These are phyloP conservation scores for Aspergillus piperis DNA, from an alignment of 2,329 filamentous ascomycete genomes.

Conservation along the genomic window DNA sequence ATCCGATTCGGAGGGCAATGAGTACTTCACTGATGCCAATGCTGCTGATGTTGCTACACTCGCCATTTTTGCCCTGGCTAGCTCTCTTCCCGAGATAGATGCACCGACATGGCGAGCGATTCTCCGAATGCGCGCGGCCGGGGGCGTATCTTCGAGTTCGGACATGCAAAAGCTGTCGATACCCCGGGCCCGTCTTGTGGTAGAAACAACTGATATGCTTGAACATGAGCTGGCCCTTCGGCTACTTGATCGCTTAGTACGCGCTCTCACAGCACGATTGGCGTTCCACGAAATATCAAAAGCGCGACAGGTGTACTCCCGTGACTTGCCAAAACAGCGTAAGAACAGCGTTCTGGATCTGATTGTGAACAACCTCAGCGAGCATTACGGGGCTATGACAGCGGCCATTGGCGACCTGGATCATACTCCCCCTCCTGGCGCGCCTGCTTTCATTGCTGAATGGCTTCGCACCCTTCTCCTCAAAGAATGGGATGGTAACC, in stretches of 20 bases:
- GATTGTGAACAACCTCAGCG: conserved; percentile 38
- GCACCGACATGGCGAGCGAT: conserved; percentile 41
- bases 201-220: conserved; percentile 46
- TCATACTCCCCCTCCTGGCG: conserved; percentile 23
- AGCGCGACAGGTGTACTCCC: conserved; percentile 31
- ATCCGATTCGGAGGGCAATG: conserved; percentile 31
- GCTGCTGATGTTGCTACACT: conserved; percentile 44
- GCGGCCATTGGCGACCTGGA: conserved; percentile 10
- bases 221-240: conserved; percentile 56
- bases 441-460: conserved; percentile 42
- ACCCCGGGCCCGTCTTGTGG: conserved; percentile 31
- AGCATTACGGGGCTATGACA: conserved; percentile 26
- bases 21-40: conserved; percentile 40
- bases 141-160: conserved; percentile 40
- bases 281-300: conserved; percentile 53
- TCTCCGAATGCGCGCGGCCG: conserved; percentile 45
- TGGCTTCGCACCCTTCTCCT: conserved; percentile 67
- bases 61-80: conserved; percentile 40
- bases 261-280: conserved; percentile 51
- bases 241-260: conserved; percentile 51
- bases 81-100: conserved; percentile 41
- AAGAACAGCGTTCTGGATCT: conserved; percentile 38
- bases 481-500: conserved; percentile 76
- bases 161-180: conserved; percentile 38
- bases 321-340: conserved; percentile 31